phyloP scores from a whole-genome alignment of 495 filamentous ascomycete genomes.

The Lepraria neglecta region DNA sequence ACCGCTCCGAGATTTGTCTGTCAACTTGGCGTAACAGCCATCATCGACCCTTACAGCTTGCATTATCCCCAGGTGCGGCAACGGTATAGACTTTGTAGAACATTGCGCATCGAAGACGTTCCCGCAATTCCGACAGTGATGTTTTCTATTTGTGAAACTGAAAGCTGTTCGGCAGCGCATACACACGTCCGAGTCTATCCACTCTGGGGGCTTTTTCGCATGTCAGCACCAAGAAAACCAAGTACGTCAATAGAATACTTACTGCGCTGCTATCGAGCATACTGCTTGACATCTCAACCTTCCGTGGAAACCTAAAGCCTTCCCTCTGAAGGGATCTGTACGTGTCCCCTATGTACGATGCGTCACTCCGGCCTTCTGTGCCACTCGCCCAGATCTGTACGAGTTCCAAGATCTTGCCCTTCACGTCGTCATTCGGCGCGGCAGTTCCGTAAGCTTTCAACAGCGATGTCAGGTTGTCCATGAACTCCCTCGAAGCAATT shows the following conservation, averaged over 20 bases:
- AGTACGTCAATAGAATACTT: conserved; percentile 37
- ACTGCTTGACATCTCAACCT: conserved; percentile 76
- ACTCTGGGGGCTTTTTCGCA: conserved; percentile 75
- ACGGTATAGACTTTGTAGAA: conserved; percentile 77
- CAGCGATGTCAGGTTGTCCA: conserved; percentile 91
- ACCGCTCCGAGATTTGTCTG: conserved; percentile 56
- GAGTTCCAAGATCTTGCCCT: conserved; percentile 81
- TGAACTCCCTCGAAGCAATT: conserved; percentile 93
- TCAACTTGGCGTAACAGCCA: conserved; percentile 86
- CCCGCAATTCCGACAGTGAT: conserved; percentile 95
- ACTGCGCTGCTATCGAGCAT: conserved; percentile 97
- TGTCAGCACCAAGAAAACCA: conserved; percentile 18
- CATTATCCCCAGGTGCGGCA: conserved; percentile 88
- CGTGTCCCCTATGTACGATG: conserved; percentile 80
- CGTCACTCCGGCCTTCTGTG: conserved; percentile 74
- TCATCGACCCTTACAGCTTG: conserved; percentile 94
- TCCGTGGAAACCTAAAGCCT: conserved; percentile 84
- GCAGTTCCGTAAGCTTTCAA: conserved; percentile 71
- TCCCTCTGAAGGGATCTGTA: conserved; percentile 76
- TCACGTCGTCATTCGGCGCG: conserved; percentile 76
- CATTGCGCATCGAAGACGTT: conserved; percentile 94
- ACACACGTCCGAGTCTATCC: conserved; percentile 96
- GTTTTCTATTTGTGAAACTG: conserved; percentile 95
- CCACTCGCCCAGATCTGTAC: conserved; percentile 92
- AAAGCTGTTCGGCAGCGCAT: conserved; percentile 96